phyloP scores from a whole-genome alignment of 371 early-diverging fungal species.

The Mucor plumbeus region DNA sequence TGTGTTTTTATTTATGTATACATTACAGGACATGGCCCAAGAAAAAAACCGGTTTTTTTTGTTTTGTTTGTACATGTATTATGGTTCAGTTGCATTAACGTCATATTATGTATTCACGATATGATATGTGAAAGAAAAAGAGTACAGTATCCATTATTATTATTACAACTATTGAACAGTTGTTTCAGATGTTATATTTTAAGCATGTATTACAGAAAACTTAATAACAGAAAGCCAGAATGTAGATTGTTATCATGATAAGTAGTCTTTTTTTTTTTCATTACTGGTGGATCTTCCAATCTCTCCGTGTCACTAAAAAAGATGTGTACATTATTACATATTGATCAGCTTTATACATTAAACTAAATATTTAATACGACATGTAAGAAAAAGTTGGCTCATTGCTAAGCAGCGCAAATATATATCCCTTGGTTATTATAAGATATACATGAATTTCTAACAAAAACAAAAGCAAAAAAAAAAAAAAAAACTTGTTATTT shows the following conservation, averaged over 20 bases:
- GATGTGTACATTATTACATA: neutral
- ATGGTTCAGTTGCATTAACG: slow-evolving; percentile 5
- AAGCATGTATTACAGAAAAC: slow-evolving; percentile 4
- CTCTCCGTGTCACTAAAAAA: too few species aligned
- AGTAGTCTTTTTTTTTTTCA: too few species aligned
- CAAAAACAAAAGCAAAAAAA: neutral
- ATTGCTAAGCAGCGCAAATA: neutral
- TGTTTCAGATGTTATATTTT: neutral
- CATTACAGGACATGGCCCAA: neutral
- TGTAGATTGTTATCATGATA: neutral
- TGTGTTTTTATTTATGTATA: slow-evolving; percentile 4
- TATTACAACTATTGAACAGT: neutral
- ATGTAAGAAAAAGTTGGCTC: neutral
- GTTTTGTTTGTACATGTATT: slow-evolving; percentile 1
- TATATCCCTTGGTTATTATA: neutral
- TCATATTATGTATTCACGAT: neutral
- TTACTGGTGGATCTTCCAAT: too few species aligned
- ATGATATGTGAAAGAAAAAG: neutral
- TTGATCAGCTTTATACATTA: slow-evolving; percentile 1
- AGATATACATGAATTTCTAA: neutral
- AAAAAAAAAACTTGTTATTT: slow-evolving; percentile 3
- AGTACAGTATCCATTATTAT: neutral
- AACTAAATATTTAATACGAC: neutral
- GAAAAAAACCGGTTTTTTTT: slow-evolving; percentile 5
- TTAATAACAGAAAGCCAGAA: neutral